Evolutionary conservation across 2,329 filamentous ascomycete genomes (phyloP), one percentile per base, ranked within the genome.

Genomic region (Aspergillus pseudonomiae): DNA sequence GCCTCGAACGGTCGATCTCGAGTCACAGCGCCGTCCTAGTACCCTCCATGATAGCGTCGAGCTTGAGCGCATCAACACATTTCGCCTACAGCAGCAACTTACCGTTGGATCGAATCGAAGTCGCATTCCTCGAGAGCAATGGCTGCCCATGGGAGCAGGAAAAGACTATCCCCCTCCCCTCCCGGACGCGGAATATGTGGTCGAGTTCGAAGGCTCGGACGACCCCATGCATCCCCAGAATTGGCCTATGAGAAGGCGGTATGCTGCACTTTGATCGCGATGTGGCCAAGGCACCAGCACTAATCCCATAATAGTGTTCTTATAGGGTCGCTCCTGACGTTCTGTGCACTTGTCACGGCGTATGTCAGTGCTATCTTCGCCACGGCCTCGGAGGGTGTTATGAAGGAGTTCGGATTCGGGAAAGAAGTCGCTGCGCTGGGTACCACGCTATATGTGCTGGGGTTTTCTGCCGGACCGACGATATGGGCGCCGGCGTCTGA

Each of bases 321-420:
- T 21, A 63, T 69, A 4, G 68, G 62, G 6, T 64, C 59, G 7
- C 61, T 69, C 3, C 53, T 70, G 19, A 67, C 61, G 7, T 73
- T 62, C 36, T 65, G 63, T 57, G 69, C 68, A 2, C 72, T 85
- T 16, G 73, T 78, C 2, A 76, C 81, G 1, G 80, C 83, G 0
- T 85, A 85, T 61, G 80, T 77, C 0, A 76, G 74, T 6, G 88
- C 85, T 74, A 87, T 91, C 70, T 92, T 91, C 79, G 91, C 88
- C 1, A 80, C 87, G 30, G 88, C 88, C 5, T 90, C 88, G 1
- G 64, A 67, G 6, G 71, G 79, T 16, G 82, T 91, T 6, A 84
- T 85, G 26, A 56, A 61, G 6, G 75, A 83, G 28, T 84, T 84
- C 65, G 65, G 78, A 6, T 79, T 83, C 12, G 74, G 78, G 9